Conservation (phyloP, 495 filamentous ascomycete species). For the Lasiosphaeriaceae sp. region DNA sequence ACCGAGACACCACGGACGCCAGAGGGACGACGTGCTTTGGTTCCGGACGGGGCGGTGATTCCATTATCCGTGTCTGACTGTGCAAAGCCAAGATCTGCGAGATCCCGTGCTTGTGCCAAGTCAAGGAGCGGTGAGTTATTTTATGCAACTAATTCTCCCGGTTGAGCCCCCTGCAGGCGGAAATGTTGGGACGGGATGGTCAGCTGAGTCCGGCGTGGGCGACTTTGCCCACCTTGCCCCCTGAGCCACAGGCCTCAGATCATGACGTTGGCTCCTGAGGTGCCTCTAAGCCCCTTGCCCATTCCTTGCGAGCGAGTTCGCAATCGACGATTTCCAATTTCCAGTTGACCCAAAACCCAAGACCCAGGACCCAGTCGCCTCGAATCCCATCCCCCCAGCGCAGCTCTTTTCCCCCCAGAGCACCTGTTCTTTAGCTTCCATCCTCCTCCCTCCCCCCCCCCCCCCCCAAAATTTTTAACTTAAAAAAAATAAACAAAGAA, state of each 20-base stretch:
- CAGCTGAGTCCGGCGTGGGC: conserved; percentile 22
- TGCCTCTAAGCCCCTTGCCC: neutral
- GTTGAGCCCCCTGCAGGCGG: conserved; percentile 23
- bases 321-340: neutral
- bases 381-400: neutral
- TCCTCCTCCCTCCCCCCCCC: neutral
- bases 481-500: neutral
- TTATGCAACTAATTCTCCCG: conserved; percentile 26
- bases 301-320: too few relatives aligned
- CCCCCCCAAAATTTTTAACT: neutral
- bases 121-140: conserved; percentile 29
- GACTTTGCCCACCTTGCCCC: conserved; percentile 6
- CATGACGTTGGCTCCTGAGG: neutral
- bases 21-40: neutral
- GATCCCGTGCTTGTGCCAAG: conserved; percentile 20
- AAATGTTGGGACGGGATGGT: conserved; percentile 26
- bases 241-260: conserved; percentile 1
- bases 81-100: conserved; percentile 4
- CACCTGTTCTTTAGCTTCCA: neutral
- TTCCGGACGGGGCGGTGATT: neutral
- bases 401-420: neutral
- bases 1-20: neutral
- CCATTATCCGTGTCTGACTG: neutral
- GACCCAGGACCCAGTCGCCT: conserved; percentile 6
- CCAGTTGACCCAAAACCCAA: conserved; percentile 12